Percentiles rank a stretch among this genome's conserved stretches.
Evolutionary conservation across 2,329 filamentous ascomycete genomes (phyloP).

Genomic region (Tolypocladium guangdongense): DNA sequence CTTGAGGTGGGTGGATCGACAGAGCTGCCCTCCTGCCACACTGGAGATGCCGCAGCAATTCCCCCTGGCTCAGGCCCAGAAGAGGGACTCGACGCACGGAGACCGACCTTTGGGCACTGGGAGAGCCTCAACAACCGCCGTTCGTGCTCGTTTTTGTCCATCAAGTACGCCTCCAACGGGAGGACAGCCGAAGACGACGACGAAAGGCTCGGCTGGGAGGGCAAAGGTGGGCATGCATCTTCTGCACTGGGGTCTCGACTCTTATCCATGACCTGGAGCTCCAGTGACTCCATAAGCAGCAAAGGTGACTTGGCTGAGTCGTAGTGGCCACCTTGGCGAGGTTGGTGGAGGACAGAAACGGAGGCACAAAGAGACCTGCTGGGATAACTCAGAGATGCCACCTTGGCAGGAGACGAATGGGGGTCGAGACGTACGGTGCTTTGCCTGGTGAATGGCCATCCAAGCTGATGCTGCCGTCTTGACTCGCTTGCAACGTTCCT

Average conservation of each 20-base stretch:
- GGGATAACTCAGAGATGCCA: background rate
- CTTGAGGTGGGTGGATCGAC: background rate
- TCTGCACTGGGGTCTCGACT: background rate
- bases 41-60: too few relatives aligned
- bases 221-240: background rate
- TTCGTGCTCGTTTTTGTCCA: slow-evolving; percentile 2
- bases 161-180: background rate
- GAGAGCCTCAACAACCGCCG: background rate
- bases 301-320: background rate
- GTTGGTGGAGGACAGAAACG: background rate
- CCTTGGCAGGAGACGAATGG: background rate
- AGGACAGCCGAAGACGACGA: background rate
- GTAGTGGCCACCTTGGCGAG: background rate
- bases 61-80: too few relatives aligned
- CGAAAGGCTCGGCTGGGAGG: background rate
- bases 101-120: background rate
- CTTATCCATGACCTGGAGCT: background rate
- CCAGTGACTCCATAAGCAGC: background rate
- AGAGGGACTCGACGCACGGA: too few relatives aligned
- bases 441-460: background rate
- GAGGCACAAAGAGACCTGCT: background rate
- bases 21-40: too few relatives aligned
- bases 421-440: background rate
- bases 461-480: background rate
- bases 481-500: background rate